Conservation (phyloP, 352 stramenopile genomes). For the Phytophthora kernoviae region DNA sequence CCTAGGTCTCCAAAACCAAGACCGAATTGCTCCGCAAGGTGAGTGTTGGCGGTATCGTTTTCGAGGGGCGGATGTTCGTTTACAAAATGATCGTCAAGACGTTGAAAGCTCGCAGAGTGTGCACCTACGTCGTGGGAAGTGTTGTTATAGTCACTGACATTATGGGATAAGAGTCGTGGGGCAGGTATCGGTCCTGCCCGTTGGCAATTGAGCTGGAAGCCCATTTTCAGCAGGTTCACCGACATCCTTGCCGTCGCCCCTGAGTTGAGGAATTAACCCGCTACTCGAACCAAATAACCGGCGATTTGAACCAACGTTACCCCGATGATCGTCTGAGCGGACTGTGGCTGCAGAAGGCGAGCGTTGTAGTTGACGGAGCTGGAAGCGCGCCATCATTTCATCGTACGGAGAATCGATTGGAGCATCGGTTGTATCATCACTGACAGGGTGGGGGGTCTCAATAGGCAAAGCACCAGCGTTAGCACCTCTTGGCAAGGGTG, state of each 20-base stretch:
- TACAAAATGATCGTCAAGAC: conserved; percentile 8
- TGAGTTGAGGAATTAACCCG: not conserved
- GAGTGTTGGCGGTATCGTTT: conserved; percentile 10
- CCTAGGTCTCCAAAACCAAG: conserved; percentile 1
- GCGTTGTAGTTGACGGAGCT: conserved; percentile 43
- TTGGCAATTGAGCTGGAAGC: not conserved
- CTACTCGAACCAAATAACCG: not conserved
- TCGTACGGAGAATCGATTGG: conserved; percentile 35
- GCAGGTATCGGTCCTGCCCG: not conserved
- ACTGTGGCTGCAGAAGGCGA: conserved; percentile 14
- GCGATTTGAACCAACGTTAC: not conserved
- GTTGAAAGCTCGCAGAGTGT: conserved; percentile 9
- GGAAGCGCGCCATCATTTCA: conserved; percentile 60
- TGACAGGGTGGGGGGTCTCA: not conserved
- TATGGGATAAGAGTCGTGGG: conserved; percentile 7
- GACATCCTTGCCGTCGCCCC: not conserved
- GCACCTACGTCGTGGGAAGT: conserved; percentile 4
- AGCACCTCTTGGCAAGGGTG: not conserved
- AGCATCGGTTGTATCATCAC: not conserved
- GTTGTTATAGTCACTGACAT: conserved; percentile 14
- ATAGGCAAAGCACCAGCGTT: not conserved
- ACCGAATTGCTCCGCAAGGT: conserved; percentile 15
- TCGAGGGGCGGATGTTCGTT: not conserved
- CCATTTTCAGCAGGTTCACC: not conserved
- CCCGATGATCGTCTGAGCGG: conserved; percentile 4